These are phyloP conservation scores for Exserohilum rostratum DNA, from an alignment of 2,329 filamentous ascomycete genomes.

Conservation along the genomic window DNA sequence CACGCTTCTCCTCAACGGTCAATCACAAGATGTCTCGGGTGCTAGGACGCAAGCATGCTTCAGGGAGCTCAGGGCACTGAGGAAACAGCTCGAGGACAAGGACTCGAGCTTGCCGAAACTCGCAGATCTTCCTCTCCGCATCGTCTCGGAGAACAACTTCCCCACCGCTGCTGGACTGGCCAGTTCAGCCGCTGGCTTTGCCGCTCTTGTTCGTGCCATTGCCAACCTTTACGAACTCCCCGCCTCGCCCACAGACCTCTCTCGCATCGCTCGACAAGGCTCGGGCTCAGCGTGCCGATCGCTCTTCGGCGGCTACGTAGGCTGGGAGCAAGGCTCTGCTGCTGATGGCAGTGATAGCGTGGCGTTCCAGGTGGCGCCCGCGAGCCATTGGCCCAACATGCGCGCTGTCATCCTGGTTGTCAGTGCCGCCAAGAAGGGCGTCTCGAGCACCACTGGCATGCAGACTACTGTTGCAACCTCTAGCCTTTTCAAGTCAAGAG, in stretches of 20 bases:
- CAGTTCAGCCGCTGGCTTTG: slow-evolving; percentile 68
- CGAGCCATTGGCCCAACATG: slow-evolving; percentile 94
- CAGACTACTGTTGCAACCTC: slow-evolving; percentile 94
- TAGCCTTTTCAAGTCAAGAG: slow-evolving; percentile 80
- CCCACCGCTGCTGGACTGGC: slow-evolving; percentile 91
- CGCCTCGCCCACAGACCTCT: slow-evolving; percentile 80
- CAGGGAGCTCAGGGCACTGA: slow-evolving; percentile 78
- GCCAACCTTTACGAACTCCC: slow-evolving; percentile 90
- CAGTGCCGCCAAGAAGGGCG: slow-evolving; percentile 93
- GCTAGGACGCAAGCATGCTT: slow-evolving; percentile 95
- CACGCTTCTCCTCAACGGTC: slow-evolving; percentile 86
- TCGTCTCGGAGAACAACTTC: slow-evolving; percentile 98
- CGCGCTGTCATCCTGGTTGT: slow-evolving; percentile 89
- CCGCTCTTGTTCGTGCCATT: slow-evolving; percentile 77
- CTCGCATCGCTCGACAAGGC: slow-evolving; percentile 87
- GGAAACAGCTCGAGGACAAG: slow-evolving; percentile 73
- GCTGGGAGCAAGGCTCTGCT: slow-evolving; percentile 81
- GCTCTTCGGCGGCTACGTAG: slow-evolving; percentile 93
- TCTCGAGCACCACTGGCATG: slow-evolving; percentile 92
- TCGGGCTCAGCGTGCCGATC: slow-evolving; percentile 93
- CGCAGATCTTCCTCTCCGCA: slow-evolving; percentile 74
- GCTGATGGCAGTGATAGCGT: slow-evolving; percentile 84
- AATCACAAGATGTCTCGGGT: slow-evolving; percentile 81
- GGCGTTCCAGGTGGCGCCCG: slow-evolving; percentile 86
- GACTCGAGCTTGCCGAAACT: slow-evolving; percentile 82